These are phyloP conservation scores for Tetrapisispora iriomotensis DNA, from an alignment of 805 yeast species.

Conservation along the genomic window DNA sequence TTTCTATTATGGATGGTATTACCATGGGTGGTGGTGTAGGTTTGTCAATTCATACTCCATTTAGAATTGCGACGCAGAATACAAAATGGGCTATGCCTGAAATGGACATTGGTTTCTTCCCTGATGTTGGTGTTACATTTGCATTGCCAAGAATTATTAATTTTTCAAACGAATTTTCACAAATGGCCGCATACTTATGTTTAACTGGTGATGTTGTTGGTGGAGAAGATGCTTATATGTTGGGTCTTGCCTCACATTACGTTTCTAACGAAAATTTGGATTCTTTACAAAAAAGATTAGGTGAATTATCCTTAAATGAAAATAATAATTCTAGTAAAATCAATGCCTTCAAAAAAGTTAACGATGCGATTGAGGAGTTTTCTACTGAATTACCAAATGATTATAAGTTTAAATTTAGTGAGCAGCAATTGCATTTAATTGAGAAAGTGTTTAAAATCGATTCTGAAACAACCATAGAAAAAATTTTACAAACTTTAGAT, in stretches of 20 bases:
- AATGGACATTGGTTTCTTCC: conserved; percentile 90
- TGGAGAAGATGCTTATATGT: conserved; percentile 72
- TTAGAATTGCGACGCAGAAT: conserved; percentile 85
- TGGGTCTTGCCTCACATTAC: conserved; percentile 88
- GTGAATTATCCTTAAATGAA: conserved; percentile 38
- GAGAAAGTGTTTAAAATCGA: conserved; percentile 54
- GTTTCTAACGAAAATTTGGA: conserved; percentile 57
- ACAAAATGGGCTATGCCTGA: conserved; percentile 97
- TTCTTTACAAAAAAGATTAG: conserved; percentile 54
- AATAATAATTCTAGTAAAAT: conserved; percentile 21
- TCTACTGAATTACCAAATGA: conserved; percentile 54
- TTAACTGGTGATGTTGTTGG: conserved; percentile 70
- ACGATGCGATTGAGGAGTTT: conserved; percentile 70
- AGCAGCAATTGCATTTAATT: conserved; percentile 50
- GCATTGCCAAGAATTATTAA: conserved; percentile 61
- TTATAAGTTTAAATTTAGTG: conserved; percentile 48
- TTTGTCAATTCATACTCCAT: conserved; percentile 78
- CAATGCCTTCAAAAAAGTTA: conserved; percentile 38
- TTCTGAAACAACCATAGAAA: conserved; percentile 36
- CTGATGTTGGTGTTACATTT: conserved; percentile 91
- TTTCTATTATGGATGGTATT: conserved; percentile 82
- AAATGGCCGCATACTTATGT: conserved; percentile 77
- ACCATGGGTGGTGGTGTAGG: conserved; percentile 99
- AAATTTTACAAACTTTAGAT: conserved; percentile 44
- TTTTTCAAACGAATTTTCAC: conserved; percentile 42